Evolutionary conservation across 2,329 filamentous ascomycete species (phyloP), one percentile per base, ranked within the genome.

Genomic region (Cladosporium sp.): DNA sequence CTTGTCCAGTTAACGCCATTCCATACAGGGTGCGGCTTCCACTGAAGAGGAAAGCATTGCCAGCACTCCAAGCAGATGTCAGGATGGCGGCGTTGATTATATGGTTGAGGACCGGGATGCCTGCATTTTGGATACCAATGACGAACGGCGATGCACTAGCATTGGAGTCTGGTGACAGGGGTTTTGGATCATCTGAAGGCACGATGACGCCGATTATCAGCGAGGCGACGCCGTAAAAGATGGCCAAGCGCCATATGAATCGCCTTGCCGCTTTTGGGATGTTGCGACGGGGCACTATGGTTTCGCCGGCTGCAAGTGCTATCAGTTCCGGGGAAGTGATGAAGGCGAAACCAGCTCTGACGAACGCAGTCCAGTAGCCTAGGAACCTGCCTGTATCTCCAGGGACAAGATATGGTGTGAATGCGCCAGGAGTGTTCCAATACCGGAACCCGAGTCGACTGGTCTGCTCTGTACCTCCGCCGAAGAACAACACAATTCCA

Each of bases 41-140:
- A 14, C 83, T 78, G 71, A 84, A 84, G 18, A 85, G 75, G 72
- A 83, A 84, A 2, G 81, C 80, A 71, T 86, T 87, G 57, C 82
- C 84, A 14, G 84, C 82, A 0, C 82, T 85, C 78, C 83, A 84
- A 1, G 88, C 89, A 18, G 87, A 89, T 10, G 89, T 88, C 58
- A 91, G 79, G 69, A 91, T 85, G 16, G 85, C 86, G 26, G 84
- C 88, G 72, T 91, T 91, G 78, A 91, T 88, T 68, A 90, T 82
- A 66, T 85, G 85, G 69, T 89, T 66, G 16, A 91, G 82, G 1
- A 83, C 84, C 0, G 75, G 73, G 58, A 91, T 85, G 48, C 86
- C 85, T 13, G 87, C 86, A 67, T 86, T 81, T 65, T 84, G 77
- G 67, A 87, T 86, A 21, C 85, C 85, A 68, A 91, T 85, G 30